Evolutionary conservation across 225 moss, liverwort and hornwort species (phyloP), one percentile per base, ranked within the genome.

Genomic region (Marchantia paleacea): DNA sequence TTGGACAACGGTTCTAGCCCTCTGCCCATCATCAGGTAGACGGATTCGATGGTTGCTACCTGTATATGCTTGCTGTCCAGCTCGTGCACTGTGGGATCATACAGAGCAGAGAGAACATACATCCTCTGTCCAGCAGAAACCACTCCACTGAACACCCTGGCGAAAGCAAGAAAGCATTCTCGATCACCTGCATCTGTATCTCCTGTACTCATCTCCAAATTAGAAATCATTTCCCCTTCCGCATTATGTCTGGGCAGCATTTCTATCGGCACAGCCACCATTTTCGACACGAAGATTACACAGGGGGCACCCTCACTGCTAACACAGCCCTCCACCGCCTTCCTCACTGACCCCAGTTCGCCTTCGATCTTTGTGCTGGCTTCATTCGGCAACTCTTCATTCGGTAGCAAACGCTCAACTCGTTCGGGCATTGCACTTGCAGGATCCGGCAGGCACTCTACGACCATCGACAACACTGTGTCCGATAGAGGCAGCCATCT

Each of bases 11-110:
- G 97, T 80, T 99, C 97, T 81, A 99, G 81, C 29, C 97, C 97
- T 79, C 94, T 89, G 80, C 97, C 97, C 97, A 99, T 99, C 97
- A 99, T 99, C 85, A 92, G 82, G 83, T 99, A 99, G 25, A 99
- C 73, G 52, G 93, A 95, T 81, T 95, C 93, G 67, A 99, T 82
- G 22, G 88, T 89, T 15, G 91, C 95, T 79, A 91, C 95, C 69
- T 91, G 93, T 26, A 95, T 31, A 77, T 93, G 83, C 84, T 92
- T 94, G 30, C 57, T 80, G 60, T 90, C 90, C 61, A 76, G 31
- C 49, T 93, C 91, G 62, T 87, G 81, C 52, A 80, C 82, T 10
- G 92, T 79, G 70, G 97, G 97, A 73, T 99, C 90, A 73, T 99
- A 86, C 2, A 95, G 81, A 20, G 93, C 85, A 67, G 97, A 99